Base-by-base conservation (phyloP, 768 basidiomycete species). In the Auriscalpium vulgare region DNA sequence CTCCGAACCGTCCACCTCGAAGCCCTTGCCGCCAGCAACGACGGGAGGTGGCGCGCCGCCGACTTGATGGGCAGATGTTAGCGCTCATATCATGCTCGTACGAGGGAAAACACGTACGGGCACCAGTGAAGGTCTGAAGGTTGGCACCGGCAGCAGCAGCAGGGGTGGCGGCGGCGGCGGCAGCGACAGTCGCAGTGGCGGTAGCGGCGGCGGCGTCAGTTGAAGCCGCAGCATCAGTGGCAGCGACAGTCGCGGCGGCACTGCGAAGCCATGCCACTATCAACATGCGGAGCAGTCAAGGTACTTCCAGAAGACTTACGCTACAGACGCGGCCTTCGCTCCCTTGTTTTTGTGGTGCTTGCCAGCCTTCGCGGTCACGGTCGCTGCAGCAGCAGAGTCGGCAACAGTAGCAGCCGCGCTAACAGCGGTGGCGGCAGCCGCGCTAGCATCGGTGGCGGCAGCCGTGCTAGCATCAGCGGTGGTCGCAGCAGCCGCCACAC, bases 81-180 rank as follows among this genome's bases (percentile, higher is more conserved):
- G 13, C 11, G 19, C 14, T 14, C n/a, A 43, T 37, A 19, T 10
- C 14, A 16, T 34, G 10, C 29, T 14, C 23, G 36, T 14, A 21
- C 19, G 17, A 38, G 21, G 44, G 17, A 8, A 19, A 13, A 29
- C 29, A 64, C 75, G 66, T 59, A 78, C 76, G 74, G 57, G 69
- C 68, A 29, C 76, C 78, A 58, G 77, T 75, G 71, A 83, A 83
- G 23, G 67, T 76, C 59, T 81, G 81, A 44, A 81, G 66, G 65
- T 81, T 80, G 10, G 62, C 67, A 53, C 57, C 21, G 9, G 47
- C 50, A 10, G 56, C 19, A 13, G 60, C 47, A 13, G 59, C 50
- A 21, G 53, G 13, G 10, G 56, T 35, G 14, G 59, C 29, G n/a
- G 61, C 44, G 21, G 56, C 44, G 40, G 3, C 17, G 3, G 17